Conservation (phyloP, 164 flowering plant genomes). For the Malania oleifera region DNA sequence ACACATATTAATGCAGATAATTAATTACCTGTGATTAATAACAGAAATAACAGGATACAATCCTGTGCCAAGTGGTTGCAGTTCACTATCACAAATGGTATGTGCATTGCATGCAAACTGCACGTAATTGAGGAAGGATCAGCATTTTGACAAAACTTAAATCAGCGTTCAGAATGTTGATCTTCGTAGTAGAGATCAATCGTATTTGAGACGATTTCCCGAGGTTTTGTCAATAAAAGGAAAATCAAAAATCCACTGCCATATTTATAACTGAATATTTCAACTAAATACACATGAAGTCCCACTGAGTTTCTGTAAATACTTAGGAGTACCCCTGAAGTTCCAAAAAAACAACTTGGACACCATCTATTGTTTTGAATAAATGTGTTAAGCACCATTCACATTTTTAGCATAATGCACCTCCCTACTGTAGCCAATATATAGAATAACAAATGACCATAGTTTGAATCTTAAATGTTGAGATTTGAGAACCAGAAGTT, state of each 20-base stretch:
- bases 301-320: not conserved
- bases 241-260: too few species aligned
- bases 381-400: too few species aligned
- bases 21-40: constrained; percentile 85
- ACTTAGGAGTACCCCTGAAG: not conserved
- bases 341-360: not conserved
- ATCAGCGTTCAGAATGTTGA: constrained; percentile 1
- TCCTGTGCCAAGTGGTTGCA: constrained; percentile 92
- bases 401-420: too few species aligned
- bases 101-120: constrained; percentile 99
- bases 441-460: too few species aligned
- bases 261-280: too few species aligned
- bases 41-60: constrained; percentile 87
- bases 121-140: constrained; percentile 9
- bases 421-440: too few species aligned
- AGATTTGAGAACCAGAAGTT: too few species aligned
- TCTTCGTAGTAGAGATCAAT: not conserved
- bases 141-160: not conserved
- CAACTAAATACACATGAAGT: not conserved
- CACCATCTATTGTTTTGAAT: not conserved
- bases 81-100: constrained; percentile 88
- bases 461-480: too few species aligned
- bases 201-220: too few species aligned
- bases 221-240: too few species aligned
- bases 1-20: not conserved